Evolutionary conservation across 164 flowering plant species (phyloP).

Genomic region (Vitis rupestris): DNA sequence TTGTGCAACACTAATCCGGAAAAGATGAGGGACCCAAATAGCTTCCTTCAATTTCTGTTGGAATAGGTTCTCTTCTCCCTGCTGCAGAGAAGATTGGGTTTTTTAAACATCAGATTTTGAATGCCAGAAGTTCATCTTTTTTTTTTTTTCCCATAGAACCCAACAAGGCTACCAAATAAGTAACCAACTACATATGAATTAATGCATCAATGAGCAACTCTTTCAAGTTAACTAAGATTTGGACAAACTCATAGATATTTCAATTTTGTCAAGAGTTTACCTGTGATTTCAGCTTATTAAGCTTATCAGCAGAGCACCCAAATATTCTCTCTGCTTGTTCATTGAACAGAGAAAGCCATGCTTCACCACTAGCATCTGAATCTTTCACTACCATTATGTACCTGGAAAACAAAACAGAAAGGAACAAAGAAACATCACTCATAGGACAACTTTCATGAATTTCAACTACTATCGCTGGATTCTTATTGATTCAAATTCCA

Average conservation of each 20-base stretch:
- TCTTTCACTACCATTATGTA: conserved; percentile 70
- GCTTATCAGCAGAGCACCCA: conserved; percentile 96
- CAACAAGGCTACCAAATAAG: too few relatives aligned
- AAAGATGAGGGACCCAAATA: conserved; percentile 69
- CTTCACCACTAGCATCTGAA: conserved; percentile 82
- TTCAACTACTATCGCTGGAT: not conserved
- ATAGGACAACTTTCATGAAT: not conserved
- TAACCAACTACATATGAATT: too few relatives aligned
- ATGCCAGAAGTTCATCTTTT: too few relatives aligned
- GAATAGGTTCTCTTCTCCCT: conserved; percentile 37
- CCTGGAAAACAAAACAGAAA: conserved; percentile 29
- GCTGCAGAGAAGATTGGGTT: conserved; percentile 15
- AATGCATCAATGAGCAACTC: too few relatives aligned
- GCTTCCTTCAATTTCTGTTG: conserved; percentile 67
- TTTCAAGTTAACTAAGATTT: too few relatives aligned
- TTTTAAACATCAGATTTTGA: too few relatives aligned
- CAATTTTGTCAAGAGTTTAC: conserved; percentile 28
- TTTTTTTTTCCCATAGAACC: too few relatives aligned
- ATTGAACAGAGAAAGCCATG: conserved; percentile 79
- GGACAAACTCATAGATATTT: too few relatives aligned
- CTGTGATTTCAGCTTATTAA: conserved; percentile 65
- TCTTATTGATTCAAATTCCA: not conserved
- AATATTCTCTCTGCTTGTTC: conserved; percentile 81
- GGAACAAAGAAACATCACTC: not conserved
- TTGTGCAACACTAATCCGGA: conserved; percentile 69